Base-by-base conservation (phyloP, 805 yeast genomes). In the Candida ulmi region DNA sequence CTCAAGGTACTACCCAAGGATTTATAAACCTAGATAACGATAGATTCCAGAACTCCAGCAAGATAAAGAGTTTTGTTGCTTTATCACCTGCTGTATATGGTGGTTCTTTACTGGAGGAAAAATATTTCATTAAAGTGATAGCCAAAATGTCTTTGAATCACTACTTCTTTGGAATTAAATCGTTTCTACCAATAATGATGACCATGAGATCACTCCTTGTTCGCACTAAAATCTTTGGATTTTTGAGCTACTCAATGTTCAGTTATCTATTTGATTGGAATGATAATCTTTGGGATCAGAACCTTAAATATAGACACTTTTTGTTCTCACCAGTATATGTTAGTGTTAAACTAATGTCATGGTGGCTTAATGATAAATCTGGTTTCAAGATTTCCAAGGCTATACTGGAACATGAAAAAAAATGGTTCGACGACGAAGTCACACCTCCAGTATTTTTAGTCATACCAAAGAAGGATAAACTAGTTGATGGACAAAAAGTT, bases 11-110 rank as follows among this genome's bases (percentile, higher is more conserved):
- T 2, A 78, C 96, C 0, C 96, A 90, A 59, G 71, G 83, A 1
- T 83, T 88, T 40, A 63, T 84, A 51, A 76, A 88, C 35, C 64
- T 93, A 27, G 72, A 83, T 15, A 63, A 66, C 38, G 72, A 71
- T 17, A 58, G 56, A 24, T 68, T 74, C 38, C 59, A 61, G 13
- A 48, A 76, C 29, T 76, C 78, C 35, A 61, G 65, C 4, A 80
- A 78, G 45, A 59, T 91, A 16, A 80, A 80, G 39, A 71, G 74
- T 39, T 86, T 87, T 53, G 68, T 86, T 23, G 86, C 91, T 0
- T 62, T 91, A 39, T 85, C 97, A 0, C 98, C 99, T 0, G 98
- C 98, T 0, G 80, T 88, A 2, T 93, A 77, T 55, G 95, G 95
- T 0, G 98, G 98, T 0, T 68, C 78, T 1, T 61, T 88, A 33